Evolutionary conservation across 2,329 filamentous ascomycete genomes (phyloP).

Genomic region (Curvularia spicifera): DNA sequence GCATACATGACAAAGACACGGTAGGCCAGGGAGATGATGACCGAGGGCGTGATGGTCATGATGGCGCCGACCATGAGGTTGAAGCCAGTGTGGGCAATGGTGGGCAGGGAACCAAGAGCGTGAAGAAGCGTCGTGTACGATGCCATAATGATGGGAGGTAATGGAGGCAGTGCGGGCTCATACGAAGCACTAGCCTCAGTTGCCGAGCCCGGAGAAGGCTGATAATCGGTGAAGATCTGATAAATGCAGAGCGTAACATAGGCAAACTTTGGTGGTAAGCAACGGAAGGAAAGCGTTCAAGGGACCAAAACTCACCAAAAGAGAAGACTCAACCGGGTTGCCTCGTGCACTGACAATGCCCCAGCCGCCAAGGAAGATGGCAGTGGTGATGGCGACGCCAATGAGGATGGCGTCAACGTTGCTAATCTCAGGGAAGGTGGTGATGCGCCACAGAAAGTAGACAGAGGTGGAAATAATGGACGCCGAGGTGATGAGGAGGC

Average conservation of each 20-base stretch:
- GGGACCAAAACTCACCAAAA: constrained; percentile 61
- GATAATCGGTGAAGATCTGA: constrained; percentile 98
- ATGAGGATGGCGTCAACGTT: constrained; percentile 93
- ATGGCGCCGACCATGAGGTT: constrained; percentile 89
- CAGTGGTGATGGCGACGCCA: constrained; percentile 88
- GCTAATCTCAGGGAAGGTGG: constrained; percentile 89
- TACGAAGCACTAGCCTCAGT: constrained; percentile 60
- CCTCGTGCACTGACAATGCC: constrained; percentile 93
- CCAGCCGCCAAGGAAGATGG: constrained; percentile 89
- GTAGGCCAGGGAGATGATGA: constrained; percentile 93
- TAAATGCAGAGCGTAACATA: constrained; percentile 99
- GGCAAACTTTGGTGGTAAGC: constrained; percentile 66
- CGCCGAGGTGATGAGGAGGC: constrained; percentile 83
- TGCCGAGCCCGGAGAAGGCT: constrained; percentile 70
- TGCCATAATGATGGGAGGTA: constrained; percentile 97
- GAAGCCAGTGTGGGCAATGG: constrained; percentile 80
- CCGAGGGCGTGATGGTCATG: constrained; percentile 92
- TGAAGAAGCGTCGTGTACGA: constrained; percentile 93
- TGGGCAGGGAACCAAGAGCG: constrained; percentile 80
- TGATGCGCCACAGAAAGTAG: constrained; percentile 95
- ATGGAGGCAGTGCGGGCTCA: constrained; percentile 91
- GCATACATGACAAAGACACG: constrained; percentile 95
- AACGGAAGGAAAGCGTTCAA: background rate
- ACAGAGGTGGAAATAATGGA: constrained; percentile 91
- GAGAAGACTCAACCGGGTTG: constrained; percentile 91